Evolutionary conservation across 2,329 filamentous ascomycete genomes (phyloP).

Genomic region (Fonsecaea nubica): DNA sequence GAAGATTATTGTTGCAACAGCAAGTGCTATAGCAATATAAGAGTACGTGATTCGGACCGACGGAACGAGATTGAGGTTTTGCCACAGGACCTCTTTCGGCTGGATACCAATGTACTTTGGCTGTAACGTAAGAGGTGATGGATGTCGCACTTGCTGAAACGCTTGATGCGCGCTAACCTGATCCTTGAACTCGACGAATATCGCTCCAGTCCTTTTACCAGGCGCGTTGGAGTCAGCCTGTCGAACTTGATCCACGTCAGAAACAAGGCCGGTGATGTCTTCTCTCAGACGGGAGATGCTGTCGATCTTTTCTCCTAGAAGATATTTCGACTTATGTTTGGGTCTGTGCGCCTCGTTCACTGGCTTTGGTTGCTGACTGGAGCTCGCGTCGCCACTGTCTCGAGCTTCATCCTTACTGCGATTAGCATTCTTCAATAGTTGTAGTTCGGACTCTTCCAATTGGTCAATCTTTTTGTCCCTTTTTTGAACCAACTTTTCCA

Average conservation of each 20-base stretch:
- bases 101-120: slow-evolving; percentile 82
- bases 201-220: slow-evolving; percentile 60
- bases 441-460: slow-evolving; percentile 87
- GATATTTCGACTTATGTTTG: slow-evolving; percentile 69
- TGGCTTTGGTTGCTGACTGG: neutral
- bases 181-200: slow-evolving; percentile 87
- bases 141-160: slow-evolving; percentile 62
- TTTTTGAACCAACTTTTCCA: slow-evolving; percentile 80
- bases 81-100: slow-evolving; percentile 89
- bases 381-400: slow-evolving; percentile 12
- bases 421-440: slow-evolving; percentile 79
- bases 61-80: slow-evolving; percentile 78
- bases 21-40: slow-evolving; percentile 72
- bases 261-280: slow-evolving; percentile 73
- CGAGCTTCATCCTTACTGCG: slow-evolving; percentile 10
- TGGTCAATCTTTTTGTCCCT: slow-evolving; percentile 78
- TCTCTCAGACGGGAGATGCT: slow-evolving; percentile 70
- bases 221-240: slow-evolving; percentile 22
- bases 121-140: slow-evolving; percentile 77
- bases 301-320: slow-evolving; percentile 63
- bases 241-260: slow-evolving; percentile 66
- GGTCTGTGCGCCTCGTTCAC: slow-evolving; percentile 59
- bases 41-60: slow-evolving; percentile 64
- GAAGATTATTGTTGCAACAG: slow-evolving; percentile 79
- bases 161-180: slow-evolving; percentile 86